Evolutionary conservation across 2,329 filamentous ascomycete species (phyloP), one percentile per base, ranked within the genome.

Genomic region (Fusarium anthophilum): DNA sequence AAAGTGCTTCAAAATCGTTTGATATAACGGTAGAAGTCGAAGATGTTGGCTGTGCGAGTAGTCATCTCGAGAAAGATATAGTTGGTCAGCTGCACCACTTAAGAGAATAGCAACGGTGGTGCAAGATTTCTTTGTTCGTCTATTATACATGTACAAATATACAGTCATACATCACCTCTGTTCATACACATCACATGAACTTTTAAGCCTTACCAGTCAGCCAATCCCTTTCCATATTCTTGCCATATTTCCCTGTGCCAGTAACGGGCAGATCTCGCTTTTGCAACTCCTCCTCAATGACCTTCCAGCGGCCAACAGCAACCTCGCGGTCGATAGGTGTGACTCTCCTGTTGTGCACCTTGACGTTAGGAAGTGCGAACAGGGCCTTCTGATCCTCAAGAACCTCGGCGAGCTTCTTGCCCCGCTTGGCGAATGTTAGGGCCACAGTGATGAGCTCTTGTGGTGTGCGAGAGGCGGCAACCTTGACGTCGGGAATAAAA

Each of bases 241-340:
- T 83, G 20, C 79, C 74, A 54, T 82, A 73, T 13, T 81, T 80
- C 14, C 80, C 81, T 54, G 84, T 83, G 6, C 89, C 89, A 8
- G 84, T 85, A 22, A 90, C 83, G 13, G 91, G 90, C 74, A 95
- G 81, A 22, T 87, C 88, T 63, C 91, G 86, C 80, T 88, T 87
- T 78, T 83, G 83, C 72, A 96, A 85, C 82, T 94, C 92, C 78
- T 91, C 85, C 81, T 93, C 88, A 78, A 96, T 94, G 56, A 95
- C 82, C 89, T 96, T 96, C 90, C 92, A 93, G 78, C 93, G 87
- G 35, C 94, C 94, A 47, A 93, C 81, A 55, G 89, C 87, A 76
- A 88, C 90, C 82, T 96, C 93, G 81, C 90, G 91, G 81, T 96
- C 89, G 39, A 93, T 90, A 15, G 90, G 88, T 13, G 91, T 95